These are phyloP conservation scores for Metschnikowia baotianmanensis DNA, from an alignment of 805 yeast genomes.

Conservation along the genomic window DNA sequence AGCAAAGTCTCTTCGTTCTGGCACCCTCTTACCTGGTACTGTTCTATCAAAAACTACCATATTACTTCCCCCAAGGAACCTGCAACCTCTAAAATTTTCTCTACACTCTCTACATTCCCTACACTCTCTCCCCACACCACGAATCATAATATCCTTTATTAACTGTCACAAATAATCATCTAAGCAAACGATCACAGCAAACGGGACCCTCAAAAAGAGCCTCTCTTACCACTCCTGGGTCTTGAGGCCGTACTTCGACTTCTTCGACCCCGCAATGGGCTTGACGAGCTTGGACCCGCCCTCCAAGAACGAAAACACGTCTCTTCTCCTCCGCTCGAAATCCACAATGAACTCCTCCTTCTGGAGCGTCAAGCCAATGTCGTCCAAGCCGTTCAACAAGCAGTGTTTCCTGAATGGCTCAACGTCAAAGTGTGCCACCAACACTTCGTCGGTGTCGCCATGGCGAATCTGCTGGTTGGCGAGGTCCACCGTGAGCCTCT, in stretches of 20 bases:
- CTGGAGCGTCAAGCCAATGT: slow-evolving; percentile 91
- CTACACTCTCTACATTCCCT: too few species aligned
- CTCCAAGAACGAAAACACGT: slow-evolving; percentile 86
- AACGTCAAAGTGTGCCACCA: slow-evolving; percentile 80
- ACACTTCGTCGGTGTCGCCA: slow-evolving; percentile 57
- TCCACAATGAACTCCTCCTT: slow-evolving; percentile 73
- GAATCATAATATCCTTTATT: too few species aligned
- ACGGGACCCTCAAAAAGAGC: too few species aligned
- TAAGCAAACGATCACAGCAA: too few species aligned
- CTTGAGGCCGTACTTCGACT: slow-evolving; percentile 60
- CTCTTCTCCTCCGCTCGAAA: slow-evolving; percentile 76
- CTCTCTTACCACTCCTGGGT: slow-evolving; percentile 72
- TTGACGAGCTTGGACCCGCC: slow-evolving; percentile 71
- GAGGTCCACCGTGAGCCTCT: slow-evolving; percentile 73
- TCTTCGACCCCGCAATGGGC: slow-evolving; percentile 69
- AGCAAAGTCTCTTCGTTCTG: too few species aligned
- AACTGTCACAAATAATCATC: too few species aligned
- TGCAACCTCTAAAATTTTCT: too few species aligned
- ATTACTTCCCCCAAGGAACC: too few species aligned
- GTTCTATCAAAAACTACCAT: too few species aligned
- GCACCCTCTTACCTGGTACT: too few species aligned
- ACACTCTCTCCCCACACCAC: too few species aligned
- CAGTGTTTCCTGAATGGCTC: slow-evolving; percentile 95
- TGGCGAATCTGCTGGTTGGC: slow-evolving; percentile 79
- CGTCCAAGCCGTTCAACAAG: slow-evolving; percentile 91